Percentiles rank a stretch among this genome's conserved stretches.
These are phyloP conservation scores for Xanthoparmelia taractica DNA, from an alignment of 495 filamentous ascomycete genomes.

Conservation along the genomic window DNA sequence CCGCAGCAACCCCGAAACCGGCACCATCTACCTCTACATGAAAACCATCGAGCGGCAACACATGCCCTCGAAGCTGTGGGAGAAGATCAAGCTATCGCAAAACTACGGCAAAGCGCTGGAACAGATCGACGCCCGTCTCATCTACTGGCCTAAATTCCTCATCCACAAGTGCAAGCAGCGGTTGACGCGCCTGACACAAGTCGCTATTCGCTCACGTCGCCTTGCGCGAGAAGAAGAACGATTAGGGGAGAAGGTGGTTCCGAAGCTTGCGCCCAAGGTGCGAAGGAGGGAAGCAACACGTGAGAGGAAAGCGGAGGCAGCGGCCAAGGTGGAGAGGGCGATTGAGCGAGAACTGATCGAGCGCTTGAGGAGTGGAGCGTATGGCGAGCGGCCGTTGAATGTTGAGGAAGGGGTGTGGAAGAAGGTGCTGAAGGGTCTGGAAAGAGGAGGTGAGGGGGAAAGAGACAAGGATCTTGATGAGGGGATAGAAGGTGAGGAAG, in stretches of 20 bases:
- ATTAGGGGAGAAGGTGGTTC: constrained; percentile 83
- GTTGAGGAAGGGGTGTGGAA: constrained; percentile 94
- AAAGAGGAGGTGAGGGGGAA: constrained; percentile 73
- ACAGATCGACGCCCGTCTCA: constrained; percentile 79
- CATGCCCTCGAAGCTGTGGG: constrained; percentile 89
- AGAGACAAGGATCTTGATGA: constrained; percentile 84
- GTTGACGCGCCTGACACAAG: constrained; percentile 87
- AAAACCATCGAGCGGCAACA: constrained; percentile 82
- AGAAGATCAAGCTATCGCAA: constrained; percentile 78
- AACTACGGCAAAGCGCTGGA: constrained; percentile 85
- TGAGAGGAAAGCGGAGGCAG: constrained; percentile 87
- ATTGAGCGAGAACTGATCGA: constrained; percentile 97
- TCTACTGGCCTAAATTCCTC: constrained; percentile 95
- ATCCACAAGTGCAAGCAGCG: constrained; percentile 97
- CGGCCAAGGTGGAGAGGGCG: constrained; percentile 89
- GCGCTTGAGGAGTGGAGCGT: constrained; percentile 81
- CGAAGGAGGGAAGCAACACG: constrained; percentile 78
- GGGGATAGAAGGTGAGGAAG: constrained; percentile 73
- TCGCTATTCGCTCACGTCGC: constrained; percentile 74
- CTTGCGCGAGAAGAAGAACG: constrained; percentile 82
- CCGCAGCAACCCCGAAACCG: constrained; percentile 70
- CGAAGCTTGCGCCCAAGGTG: constrained; percentile 88
- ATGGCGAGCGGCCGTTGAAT: constrained; percentile 90
- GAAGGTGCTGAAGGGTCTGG: constrained; percentile 86
- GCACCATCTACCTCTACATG: constrained; percentile 90